These are phyloP conservation scores for Aureobasidium sp. DNA, from an alignment of 2,329 filamentous ascomycete genomes.

Conservation along the genomic window DNA sequence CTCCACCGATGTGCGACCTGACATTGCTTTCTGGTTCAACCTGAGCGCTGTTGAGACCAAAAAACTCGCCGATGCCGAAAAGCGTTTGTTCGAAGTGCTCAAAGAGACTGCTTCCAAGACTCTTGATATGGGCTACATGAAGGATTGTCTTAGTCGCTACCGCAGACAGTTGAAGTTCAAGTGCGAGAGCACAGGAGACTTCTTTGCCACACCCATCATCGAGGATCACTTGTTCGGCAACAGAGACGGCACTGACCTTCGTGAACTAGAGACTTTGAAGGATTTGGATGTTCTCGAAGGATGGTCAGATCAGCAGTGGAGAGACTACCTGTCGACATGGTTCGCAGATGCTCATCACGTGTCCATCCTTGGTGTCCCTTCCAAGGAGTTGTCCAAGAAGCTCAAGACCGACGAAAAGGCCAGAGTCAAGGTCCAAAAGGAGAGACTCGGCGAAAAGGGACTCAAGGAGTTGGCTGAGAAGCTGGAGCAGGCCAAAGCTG, in stretches of 20 bases:
- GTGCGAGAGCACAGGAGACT: constrained; percentile 70
- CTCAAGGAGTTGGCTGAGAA: constrained; percentile 64
- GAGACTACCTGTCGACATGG: constrained; percentile 71
- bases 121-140: constrained; percentile 82
- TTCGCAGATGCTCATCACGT: constrained; percentile 78
- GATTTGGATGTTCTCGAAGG: constrained; percentile 59
- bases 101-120: constrained; percentile 70
- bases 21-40: constrained; percentile 76
- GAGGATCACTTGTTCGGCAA: constrained; percentile 86
- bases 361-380: constrained; percentile 81
- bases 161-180: constrained; percentile 73
- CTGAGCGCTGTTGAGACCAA: constrained; percentile 80
- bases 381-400: constrained; percentile 65
- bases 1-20: constrained; percentile 69
- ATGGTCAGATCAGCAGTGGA: constrained; percentile 83
- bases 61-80: constrained; percentile 74
- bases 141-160: constrained; percentile 76
- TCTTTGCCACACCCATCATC: constrained; percentile 79
- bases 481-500: constrained; percentile 72
- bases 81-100: constrained; percentile 75
- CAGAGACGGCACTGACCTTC: constrained; percentile 57
- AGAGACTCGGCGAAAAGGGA: constrained; percentile 72
- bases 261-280: constrained; percentile 32
- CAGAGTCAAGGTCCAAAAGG: constrained; percentile 68
- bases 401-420: constrained; percentile 74